Evolutionary conservation across 441 rosid genomes (phyloP).

Genomic region (Flueggea neowawraea): DNA sequence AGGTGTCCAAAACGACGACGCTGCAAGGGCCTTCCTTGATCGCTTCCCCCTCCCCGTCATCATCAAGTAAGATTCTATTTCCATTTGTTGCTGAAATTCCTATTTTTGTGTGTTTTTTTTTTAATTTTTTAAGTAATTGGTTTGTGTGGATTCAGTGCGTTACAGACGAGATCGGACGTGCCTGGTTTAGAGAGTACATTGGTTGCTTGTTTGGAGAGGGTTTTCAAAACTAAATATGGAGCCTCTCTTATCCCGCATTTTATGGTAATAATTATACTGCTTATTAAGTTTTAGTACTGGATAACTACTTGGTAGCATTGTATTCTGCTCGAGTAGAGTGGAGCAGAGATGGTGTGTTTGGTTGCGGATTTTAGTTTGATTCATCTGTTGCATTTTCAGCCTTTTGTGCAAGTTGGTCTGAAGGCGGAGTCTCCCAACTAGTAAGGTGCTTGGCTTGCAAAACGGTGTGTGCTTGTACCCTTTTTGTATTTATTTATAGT

Average conservation of each 20-base stretch:
- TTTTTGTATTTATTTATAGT: not conserved
- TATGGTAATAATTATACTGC: constrained; percentile 40
- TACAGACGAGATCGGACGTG: constrained; percentile 53
- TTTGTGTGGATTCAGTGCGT: constrained; percentile 37
- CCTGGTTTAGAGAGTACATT: constrained; percentile 53
- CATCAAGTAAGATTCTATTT: constrained; percentile 40
- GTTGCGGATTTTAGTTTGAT: not conserved
- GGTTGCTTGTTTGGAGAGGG: constrained; percentile 67
- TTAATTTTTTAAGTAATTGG: too few species aligned
- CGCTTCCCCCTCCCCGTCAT: constrained; percentile 82
- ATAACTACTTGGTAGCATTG: not conserved
- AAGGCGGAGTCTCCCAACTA: constrained; percentile 51
- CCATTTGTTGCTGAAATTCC: not conserved
- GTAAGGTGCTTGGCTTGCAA: constrained; percentile 72
- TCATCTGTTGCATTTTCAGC: constrained; percentile 29
- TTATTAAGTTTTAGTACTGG: too few species aligned
- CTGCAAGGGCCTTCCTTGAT: constrained; percentile 64
- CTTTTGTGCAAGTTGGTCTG: constrained; percentile 71
- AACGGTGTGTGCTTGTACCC: constrained; percentile 42
- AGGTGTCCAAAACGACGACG: constrained; percentile 64
- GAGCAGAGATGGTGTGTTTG: not conserved
- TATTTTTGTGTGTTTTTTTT: not conserved
- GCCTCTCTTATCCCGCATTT: constrained; percentile 73
- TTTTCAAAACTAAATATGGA: constrained; percentile 75
- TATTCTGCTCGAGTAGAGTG: not conserved